Conservation (phyloP, 164 flowering plant species). For the Euptelea pleiosperma region DNA sequence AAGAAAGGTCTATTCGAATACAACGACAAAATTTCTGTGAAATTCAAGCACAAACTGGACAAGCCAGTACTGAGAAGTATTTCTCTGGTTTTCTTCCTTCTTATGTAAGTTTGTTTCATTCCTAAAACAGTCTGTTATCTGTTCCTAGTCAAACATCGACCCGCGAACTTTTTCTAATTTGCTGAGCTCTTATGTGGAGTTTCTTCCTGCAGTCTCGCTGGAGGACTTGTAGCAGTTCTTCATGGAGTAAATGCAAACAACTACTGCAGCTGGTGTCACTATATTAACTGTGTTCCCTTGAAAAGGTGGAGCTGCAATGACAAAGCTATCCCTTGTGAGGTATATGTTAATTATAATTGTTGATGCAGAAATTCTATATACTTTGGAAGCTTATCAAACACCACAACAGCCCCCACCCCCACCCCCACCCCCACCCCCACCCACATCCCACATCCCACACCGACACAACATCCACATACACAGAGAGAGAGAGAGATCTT, state of each 20-base stretch:
- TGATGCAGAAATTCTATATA: not conserved
- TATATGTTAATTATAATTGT: constrained; percentile 17
- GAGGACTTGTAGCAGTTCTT: constrained; percentile 43
- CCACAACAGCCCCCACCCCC: too few relatives aligned
- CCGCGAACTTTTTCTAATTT: not conserved
- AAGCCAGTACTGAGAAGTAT: constrained; percentile 47
- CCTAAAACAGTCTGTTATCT: not conserved
- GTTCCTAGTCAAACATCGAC: not conserved
- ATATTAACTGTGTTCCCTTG: constrained; percentile 59
- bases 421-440: too few relatives aligned
- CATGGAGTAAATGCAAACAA: constrained; percentile 43
- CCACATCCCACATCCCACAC: too few relatives aligned
- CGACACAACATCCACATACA: too few relatives aligned
- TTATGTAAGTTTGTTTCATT: constrained; percentile 48
- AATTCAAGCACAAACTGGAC: constrained; percentile 53
- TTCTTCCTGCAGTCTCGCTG: constrained; percentile 48
- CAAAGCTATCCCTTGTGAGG: constrained; percentile 52
- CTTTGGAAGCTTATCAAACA: too few relatives aligned
- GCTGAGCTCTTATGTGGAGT: not conserved
- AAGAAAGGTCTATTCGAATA: constrained; percentile 51
- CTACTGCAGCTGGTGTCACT: constrained; percentile 67
- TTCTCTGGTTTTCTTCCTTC: constrained; percentile 43
- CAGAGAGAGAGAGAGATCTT: too few relatives aligned
- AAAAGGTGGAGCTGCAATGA: constrained; percentile 71
- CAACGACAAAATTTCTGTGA: constrained; percentile 31